A percentile compares a stretch with the other conserved stretches of the same genome.
phyloP scores from a whole-genome alignment of 2,329 filamentous ascomycete species.

The Leptographium procerum region DNA sequence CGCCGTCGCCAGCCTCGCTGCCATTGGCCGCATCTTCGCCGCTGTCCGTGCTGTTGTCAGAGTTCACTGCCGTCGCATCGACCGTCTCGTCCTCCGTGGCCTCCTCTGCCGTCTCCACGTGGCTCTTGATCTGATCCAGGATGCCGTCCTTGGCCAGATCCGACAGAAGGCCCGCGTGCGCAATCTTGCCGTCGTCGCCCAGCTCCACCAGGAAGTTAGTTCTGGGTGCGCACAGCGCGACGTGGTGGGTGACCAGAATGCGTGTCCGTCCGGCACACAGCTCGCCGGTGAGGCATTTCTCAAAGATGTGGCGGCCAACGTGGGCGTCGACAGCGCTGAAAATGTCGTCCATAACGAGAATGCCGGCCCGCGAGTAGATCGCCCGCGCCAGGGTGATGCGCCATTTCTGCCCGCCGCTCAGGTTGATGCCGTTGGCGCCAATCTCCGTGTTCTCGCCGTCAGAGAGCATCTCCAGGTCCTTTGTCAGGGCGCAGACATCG shows the following conservation, averaged over 20 bases:
- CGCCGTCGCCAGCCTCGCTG: slow-evolving; percentile 21
- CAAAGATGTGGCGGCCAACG: slow-evolving; percentile 68
- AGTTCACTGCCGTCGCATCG: slow-evolving; percentile 5
- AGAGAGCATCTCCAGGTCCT: slow-evolving; percentile 64
- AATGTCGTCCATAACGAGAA: slow-evolving; percentile 71
- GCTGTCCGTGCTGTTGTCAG: slow-evolving; percentile 15
- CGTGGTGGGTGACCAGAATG: slow-evolving; percentile 72
- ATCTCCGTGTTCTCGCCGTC: slow-evolving; percentile 75
- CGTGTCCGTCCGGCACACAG: slow-evolving; percentile 59
- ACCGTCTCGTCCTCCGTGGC: slow-evolving; percentile 33
- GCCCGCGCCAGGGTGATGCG: slow-evolving; percentile 69
- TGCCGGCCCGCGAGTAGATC: slow-evolving; percentile 66
- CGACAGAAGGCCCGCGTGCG: slow-evolving; percentile 51
- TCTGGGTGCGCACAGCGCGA: slow-evolving; percentile 56
- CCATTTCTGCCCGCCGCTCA: slow-evolving; percentile 78
- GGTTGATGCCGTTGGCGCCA: slow-evolving; percentile 72
- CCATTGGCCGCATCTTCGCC: slow-evolving; percentile 23
- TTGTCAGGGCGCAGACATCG: slow-evolving; percentile 59
- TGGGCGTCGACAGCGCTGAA: slow-evolving; percentile 76
- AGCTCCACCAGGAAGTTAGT: slow-evolving; percentile 67
- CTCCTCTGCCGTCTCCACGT: slow-evolving; percentile 36
- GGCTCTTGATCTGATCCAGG: slow-evolving; percentile 44
- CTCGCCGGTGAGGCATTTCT: slow-evolving; percentile 61
- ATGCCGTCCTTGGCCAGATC: slow-evolving; percentile 50
- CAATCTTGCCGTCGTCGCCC: slow-evolving; percentile 54